phyloP scores from a whole-genome alignment of 441 rosid genomes.

The Gossypium trilobum region DNA sequence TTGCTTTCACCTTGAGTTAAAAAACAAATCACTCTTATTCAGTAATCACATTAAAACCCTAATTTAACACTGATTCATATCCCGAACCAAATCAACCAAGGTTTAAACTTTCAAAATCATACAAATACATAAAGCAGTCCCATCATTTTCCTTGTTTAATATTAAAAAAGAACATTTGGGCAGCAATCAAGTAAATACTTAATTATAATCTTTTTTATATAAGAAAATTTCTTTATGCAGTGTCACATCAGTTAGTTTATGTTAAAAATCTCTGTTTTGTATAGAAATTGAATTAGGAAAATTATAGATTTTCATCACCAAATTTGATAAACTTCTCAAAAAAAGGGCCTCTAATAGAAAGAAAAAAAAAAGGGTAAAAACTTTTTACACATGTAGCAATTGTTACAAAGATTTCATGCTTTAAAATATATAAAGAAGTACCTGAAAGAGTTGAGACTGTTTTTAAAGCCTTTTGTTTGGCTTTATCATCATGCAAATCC shows the following conservation, averaged over 20 bases:
- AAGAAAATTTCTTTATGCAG: not conserved
- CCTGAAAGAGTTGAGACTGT: slow-evolving; percentile 80
- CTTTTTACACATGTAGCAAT: not conserved
- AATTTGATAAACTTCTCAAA: not conserved
- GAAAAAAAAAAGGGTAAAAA: not conserved
- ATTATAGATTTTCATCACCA: not conserved
- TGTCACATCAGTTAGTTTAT: not conserved
- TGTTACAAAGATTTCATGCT: not conserved
- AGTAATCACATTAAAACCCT: too few relatives aligned
- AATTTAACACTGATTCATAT: too few relatives aligned
- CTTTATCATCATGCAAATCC: slow-evolving; percentile 71
- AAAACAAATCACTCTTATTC: not conserved
- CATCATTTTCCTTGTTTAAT: not conserved
- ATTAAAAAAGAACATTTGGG: not conserved
- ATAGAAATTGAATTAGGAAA: not conserved
- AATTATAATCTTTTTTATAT: not conserved
- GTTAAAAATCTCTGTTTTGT: not conserved
- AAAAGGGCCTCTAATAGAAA: not conserved
- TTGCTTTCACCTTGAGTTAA: slow-evolving; percentile 14
- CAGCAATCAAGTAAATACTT: not conserved
- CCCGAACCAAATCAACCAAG: too few relatives aligned
- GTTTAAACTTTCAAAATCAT: not conserved
- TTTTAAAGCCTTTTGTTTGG: slow-evolving; percentile 83
- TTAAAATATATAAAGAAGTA: slow-evolving; percentile 11
- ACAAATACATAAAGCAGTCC: not conserved